phyloP scores from a whole-genome alignment of 202 grass and related monocot genomes.

The Digitaria exilis region DNA sequence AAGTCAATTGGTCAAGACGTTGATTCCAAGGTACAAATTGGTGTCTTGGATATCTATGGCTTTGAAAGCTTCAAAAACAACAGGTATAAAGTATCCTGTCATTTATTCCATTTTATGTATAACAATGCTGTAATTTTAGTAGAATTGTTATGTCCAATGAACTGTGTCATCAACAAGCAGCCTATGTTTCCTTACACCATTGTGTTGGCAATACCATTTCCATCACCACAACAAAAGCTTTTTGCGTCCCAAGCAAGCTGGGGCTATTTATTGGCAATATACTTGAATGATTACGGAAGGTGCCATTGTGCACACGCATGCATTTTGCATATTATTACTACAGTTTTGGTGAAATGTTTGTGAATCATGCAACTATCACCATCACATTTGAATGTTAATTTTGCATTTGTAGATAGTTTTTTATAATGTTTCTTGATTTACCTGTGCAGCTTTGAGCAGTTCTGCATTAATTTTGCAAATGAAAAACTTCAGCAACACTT shows the following conservation, averaged over 20 bases:
- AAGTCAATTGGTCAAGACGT: conserved; percentile 97
- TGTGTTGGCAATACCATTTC: conserved; percentile 7
- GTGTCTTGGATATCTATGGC: conserved; percentile 98
- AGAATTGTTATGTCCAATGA: not conserved
- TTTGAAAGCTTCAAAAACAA: conserved; percentile 98
- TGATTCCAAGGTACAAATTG: conserved; percentile 92
- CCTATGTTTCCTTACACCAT: conserved; percentile 18
- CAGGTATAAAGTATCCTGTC: conserved; percentile 49
- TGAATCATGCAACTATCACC: conserved; percentile 1
- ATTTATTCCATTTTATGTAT: conserved; percentile 21
- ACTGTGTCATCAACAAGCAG: not conserved
- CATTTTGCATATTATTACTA: conserved; percentile 17
- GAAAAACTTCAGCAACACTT: conserved; percentile 99
- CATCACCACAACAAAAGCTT: not conserved
- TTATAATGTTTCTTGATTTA: conserved; percentile 33
- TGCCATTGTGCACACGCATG: not conserved
- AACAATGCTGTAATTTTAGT: not conserved
- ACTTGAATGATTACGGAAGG: conserved; percentile 24
- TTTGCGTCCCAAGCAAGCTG: not conserved
- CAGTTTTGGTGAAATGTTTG: not conserved
- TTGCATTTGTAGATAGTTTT: not conserved
- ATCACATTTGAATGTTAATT: conserved; percentile 19
- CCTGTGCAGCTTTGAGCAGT: conserved; percentile 89
- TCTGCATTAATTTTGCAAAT: conserved; percentile 99
- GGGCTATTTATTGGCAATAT: not conserved